These are phyloP conservation scores for Leptographium procerum DNA, from an alignment of 2,329 filamentous ascomycete species.

Conservation along the genomic window DNA sequence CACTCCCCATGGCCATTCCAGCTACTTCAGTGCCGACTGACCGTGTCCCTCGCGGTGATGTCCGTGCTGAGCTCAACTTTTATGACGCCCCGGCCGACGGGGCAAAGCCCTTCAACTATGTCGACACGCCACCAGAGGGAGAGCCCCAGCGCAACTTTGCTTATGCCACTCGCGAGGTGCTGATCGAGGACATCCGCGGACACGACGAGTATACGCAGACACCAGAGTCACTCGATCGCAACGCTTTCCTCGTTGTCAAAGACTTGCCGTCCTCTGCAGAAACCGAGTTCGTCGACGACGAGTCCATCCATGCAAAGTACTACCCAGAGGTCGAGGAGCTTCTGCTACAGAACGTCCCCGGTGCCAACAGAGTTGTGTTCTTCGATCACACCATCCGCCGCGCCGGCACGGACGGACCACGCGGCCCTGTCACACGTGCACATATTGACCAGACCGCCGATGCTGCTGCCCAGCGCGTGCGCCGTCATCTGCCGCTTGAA, in stretches of 20 bases:
- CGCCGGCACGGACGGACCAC: slow-evolving; percentile 40
- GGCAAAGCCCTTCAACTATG: slow-evolving; percentile 51
- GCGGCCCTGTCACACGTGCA: slow-evolving; percentile 58
- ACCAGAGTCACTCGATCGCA: slow-evolving; percentile 19
- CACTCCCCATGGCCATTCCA: neutral
- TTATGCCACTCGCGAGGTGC: slow-evolving; percentile 35
- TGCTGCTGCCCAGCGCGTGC: slow-evolving; percentile 57
- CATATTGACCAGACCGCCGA: slow-evolving; percentile 74
- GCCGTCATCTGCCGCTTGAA: slow-evolving; percentile 47
- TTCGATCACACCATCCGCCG: slow-evolving; percentile 89
- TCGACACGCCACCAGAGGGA: slow-evolving; percentile 51
- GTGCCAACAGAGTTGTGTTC: slow-evolving; percentile 54
- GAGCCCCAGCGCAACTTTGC: slow-evolving; percentile 55
- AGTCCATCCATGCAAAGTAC: slow-evolving; percentile 58
- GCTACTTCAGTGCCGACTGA: slow-evolving; percentile 8
- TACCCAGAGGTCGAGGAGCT: slow-evolving; percentile 75
- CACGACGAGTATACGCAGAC: slow-evolving; percentile 33
- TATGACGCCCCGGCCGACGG: slow-evolving; percentile 50
- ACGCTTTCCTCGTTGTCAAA: slow-evolving; percentile 57
- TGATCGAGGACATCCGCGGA: slow-evolving; percentile 63
- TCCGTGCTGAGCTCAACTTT: slow-evolving; percentile 54
- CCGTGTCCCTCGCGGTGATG: slow-evolving; percentile 43
- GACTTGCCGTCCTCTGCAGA: slow-evolving; percentile 45
- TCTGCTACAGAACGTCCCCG: slow-evolving; percentile 55
- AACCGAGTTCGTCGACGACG: slow-evolving; percentile 55